phyloP scores from a whole-genome alignment of 129 eudicot species.

The Cynara cardunculus region DNA sequence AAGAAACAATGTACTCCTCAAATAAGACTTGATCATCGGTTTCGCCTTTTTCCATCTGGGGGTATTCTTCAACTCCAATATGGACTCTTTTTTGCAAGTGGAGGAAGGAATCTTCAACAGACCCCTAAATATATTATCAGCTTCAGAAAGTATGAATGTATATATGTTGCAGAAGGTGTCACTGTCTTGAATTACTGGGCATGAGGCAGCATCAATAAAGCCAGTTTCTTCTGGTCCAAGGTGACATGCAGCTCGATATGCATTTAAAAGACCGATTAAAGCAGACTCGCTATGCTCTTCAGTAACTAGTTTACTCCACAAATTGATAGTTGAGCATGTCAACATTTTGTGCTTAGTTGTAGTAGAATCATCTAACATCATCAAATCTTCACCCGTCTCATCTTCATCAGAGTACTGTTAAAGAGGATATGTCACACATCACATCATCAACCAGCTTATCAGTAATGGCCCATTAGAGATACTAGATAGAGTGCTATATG shows the following conservation, averaged over 20 bases:
- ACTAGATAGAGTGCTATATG: neutral
- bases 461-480: neutral
- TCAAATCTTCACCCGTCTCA: constrained; percentile 33
- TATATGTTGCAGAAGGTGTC: constrained; percentile 58
- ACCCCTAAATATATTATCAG: constrained; percentile 65
- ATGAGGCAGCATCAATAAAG: constrained; percentile 5
- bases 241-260: constrained; percentile 91
- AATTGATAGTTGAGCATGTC: constrained; percentile 35
- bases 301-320: constrained; percentile 58
- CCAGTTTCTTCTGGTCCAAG: constrained; percentile 63
- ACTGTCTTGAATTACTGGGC: constrained; percentile 45
- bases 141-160: constrained; percentile 65
- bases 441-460: neutral
- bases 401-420: constrained; percentile 73
- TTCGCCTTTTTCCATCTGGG: constrained; percentile 67
- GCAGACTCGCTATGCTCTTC: constrained; percentile 57
- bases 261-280: constrained; percentile 63
- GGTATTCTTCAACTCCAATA: constrained; percentile 53
- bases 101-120: constrained; percentile 54
- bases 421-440: constrained; percentile 2
- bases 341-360: constrained; percentile 36
- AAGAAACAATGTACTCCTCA: constrained; percentile 75
- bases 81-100: constrained; percentile 53
- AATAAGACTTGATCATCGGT: constrained; percentile 75
- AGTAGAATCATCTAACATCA: constrained; percentile 33